These are phyloP conservation scores for Leptosphaerulina australis DNA, from an alignment of 2,329 filamentous ascomycete species.

Conservation along the genomic window DNA sequence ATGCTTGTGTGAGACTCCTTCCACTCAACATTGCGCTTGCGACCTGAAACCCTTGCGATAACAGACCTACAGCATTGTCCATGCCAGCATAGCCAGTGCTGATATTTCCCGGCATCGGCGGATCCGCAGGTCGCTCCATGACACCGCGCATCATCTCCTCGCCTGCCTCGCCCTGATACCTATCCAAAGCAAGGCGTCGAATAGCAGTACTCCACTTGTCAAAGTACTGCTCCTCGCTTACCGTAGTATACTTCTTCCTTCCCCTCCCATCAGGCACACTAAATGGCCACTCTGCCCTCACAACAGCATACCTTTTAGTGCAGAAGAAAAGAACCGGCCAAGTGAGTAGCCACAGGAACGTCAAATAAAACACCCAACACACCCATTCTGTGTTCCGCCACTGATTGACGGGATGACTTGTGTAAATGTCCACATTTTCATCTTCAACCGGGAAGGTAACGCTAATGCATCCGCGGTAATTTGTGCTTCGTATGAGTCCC, in stretches of 20 bases:
- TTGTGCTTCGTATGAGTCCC: constrained; percentile 65
- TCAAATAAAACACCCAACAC: constrained; percentile 67
- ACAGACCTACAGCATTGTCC: constrained; percentile 40
- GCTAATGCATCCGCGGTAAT: constrained; percentile 67
- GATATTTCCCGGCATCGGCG: constrained; percentile 39
- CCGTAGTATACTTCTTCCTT: constrained; percentile 56
- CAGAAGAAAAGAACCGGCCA: constrained; percentile 74
- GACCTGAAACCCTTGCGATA: constrained; percentile 44
- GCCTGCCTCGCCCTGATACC: constrained; percentile 62
- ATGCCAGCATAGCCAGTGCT: constrained; percentile 38
- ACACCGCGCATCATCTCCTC: constrained; percentile 50
- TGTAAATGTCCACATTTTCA: constrained; percentile 66
- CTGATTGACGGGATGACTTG: constrained; percentile 64
- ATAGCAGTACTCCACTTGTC: constrained; percentile 68
- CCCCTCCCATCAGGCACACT: constrained; percentile 47
- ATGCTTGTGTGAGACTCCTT: constrained; percentile 21
- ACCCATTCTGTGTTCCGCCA: constrained; percentile 71
- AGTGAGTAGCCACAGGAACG: constrained; percentile 70
- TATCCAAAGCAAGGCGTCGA: constrained; percentile 63
- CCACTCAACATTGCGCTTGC: constrained; percentile 37
- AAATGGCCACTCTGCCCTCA: constrained; percentile 66
- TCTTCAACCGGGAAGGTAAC: constrained; percentile 67
- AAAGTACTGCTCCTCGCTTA: constrained; percentile 64
- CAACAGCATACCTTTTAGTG: constrained; percentile 71
- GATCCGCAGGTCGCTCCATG: constrained; percentile 53